Conservation (phyloP, 768 basidiomycete genomes). For the Mycena kentingensis region DNA sequence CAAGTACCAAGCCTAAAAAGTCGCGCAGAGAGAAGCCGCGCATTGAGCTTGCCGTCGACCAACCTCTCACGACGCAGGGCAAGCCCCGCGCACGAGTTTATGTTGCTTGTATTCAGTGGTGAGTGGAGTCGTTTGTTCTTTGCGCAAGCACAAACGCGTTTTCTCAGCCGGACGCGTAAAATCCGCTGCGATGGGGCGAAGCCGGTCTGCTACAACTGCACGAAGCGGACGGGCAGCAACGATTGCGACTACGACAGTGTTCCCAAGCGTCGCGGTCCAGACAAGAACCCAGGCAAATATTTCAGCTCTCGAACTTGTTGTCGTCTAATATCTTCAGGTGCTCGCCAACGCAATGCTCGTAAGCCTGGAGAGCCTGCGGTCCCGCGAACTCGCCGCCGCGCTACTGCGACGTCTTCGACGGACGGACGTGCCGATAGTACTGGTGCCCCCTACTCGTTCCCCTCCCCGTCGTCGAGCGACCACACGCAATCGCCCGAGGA, state of each 20-base stretch:
- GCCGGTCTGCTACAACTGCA: slow-evolving; percentile 75
- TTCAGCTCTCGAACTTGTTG: no score
- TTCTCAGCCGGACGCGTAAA: slow-evolving; percentile 68
- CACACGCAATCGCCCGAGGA: slow-evolving; percentile 15
- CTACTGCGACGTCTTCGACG: slow-evolving; percentile 15
- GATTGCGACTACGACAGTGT: slow-evolving; percentile 69
- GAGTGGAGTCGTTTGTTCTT: slow-evolving; percentile 22
- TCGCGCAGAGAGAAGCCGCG: slow-evolving; percentile 55
- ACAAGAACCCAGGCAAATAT: slow-evolving; percentile 81
- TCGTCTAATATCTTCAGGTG: no score
- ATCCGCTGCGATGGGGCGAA: slow-evolving; percentile 84
- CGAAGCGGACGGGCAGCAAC: slow-evolving; percentile 46
- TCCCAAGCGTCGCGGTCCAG: slow-evolving; percentile 81
- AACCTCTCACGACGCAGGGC: slow-evolving; percentile 82
- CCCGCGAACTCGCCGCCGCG: slow-evolving; percentile 39
- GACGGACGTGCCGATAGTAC: slow-evolving; percentile 5
- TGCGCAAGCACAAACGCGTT: background rate
- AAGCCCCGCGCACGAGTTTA: slow-evolving; percentile 74
- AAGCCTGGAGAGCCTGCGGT: slow-evolving; percentile 39
- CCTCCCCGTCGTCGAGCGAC: slow-evolving; percentile 23
- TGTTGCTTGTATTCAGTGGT: slow-evolving; percentile 82
- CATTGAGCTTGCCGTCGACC: slow-evolving; percentile 72
- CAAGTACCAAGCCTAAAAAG: slow-evolving; percentile 39
- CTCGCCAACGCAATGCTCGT: slow-evolving; percentile 62
- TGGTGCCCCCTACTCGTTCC: slow-evolving; percentile 17